Conservation (phyloP, 2,329 filamentous ascomycete genomes). For the Penicillium vulpinum region DNA sequence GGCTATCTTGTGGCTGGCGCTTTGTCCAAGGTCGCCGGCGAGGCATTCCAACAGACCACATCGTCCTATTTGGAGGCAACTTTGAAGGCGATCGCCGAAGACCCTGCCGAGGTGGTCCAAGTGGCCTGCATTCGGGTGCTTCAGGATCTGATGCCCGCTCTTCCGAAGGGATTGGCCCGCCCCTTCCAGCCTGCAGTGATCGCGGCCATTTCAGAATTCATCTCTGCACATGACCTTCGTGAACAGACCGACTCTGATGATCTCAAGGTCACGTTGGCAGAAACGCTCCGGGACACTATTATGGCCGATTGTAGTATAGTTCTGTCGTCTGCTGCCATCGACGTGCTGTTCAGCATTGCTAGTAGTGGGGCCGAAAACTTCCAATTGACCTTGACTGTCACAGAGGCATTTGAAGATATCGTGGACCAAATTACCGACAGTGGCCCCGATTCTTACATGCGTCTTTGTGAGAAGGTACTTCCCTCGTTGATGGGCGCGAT, state of each 20-base stretch:
- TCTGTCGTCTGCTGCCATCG: conserved; percentile 68
- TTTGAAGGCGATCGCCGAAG: conserved; percentile 71
- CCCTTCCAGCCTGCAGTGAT: conserved; percentile 63
- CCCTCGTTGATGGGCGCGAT: conserved; percentile 87
- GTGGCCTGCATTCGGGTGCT: conserved; percentile 87
- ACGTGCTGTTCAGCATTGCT: conserved; percentile 83
- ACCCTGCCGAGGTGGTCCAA: conserved; percentile 83
- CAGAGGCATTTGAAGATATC: conserved; percentile 88
- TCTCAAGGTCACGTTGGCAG: conserved; percentile 83
- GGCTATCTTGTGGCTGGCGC: conserved; percentile 84
- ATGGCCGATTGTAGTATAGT: conserved; percentile 74
- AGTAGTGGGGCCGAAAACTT: conserved; percentile 88
- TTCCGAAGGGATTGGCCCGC: conserved; percentile 53
- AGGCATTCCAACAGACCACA: conserved; percentile 49
- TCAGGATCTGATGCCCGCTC: conserved; percentile 64
- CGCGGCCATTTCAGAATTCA: conserved; percentile 66
- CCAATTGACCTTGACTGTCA: conserved; percentile 83
- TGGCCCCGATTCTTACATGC: conserved; percentile 68
- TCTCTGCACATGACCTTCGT: conserved; percentile 74
- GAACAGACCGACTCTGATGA: conserved; percentile 90
- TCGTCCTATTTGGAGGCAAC: conserved; percentile 55
- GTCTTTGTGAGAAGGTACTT: conserved; percentile 80
- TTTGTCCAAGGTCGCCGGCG: conserved; percentile 67
- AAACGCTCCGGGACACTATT: conserved; percentile 81
- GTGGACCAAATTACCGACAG: conserved; percentile 66